phyloP scores from a whole-genome alignment of 768 basidiomycete species.

The Collybiopsis confluens region DNA sequence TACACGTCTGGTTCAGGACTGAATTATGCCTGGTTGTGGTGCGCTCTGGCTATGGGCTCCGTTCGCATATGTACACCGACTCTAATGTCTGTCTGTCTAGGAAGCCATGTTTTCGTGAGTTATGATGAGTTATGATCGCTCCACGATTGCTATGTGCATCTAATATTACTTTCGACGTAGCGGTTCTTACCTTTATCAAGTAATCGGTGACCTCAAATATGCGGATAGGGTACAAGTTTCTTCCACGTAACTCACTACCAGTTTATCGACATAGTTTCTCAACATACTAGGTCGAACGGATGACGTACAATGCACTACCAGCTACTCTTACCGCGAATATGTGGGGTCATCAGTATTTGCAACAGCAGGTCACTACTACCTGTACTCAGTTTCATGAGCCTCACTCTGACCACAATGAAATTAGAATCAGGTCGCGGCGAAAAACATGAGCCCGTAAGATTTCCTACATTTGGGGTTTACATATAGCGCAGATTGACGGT shows the following conservation, averaged over 20 bases:
- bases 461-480: neutral
- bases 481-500: slow-evolving; percentile 4
- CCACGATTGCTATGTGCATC: too few species aligned
- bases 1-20: slow-evolving; percentile 32
- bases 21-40: slow-evolving; percentile 54
- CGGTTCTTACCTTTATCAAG: slow-evolving; percentile 52
- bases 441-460: slow-evolving; percentile 47
- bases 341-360: slow-evolving; percentile 59
- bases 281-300: slow-evolving; percentile 34
- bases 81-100: slow-evolving; percentile 18
- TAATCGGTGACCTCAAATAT: slow-evolving; percentile 50
- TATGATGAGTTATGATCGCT: too few species aligned
- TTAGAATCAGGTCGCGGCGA: slow-evolving; percentile 52
- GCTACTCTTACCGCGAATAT: slow-evolving; percentile 50
- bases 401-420: too few species aligned
- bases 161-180: too few species aligned
- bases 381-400: too few species aligned
- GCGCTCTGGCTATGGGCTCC: slow-evolving; percentile 14
- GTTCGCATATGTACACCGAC: neutral
- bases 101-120: slow-evolving; percentile 60
- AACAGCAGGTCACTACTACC: too few species aligned
- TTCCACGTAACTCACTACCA: neutral
- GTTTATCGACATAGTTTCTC: neutral
- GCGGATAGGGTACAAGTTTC: slow-evolving; percentile 35
- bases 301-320: slow-evolving; percentile 49